Conservation (phyloP, 2,329 filamentous ascomycete genomes). For the Corniculantispora saksenae region DNA sequence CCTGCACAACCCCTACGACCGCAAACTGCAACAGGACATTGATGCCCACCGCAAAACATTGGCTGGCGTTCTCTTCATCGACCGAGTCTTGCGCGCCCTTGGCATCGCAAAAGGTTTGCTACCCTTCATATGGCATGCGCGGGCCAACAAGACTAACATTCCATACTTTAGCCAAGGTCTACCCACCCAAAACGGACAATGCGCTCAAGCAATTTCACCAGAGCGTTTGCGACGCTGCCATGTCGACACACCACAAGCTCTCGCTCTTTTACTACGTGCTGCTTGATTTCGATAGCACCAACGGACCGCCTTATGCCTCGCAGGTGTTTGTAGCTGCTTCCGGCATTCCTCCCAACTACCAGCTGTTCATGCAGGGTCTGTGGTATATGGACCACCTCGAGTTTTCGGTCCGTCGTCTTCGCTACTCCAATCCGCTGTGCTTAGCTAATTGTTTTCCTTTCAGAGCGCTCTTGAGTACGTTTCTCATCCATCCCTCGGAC, state of each 20-base stretch:
- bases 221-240: conserved; percentile 64
- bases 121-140: neutral
- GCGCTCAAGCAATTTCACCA: conserved; percentile 70
- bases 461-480: conserved; percentile 72
- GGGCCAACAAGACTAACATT: neutral
- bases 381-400: conserved; percentile 77
- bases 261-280: conserved; percentile 83
- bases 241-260: conserved; percentile 75
- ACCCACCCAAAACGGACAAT: conserved; percentile 71
- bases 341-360: conserved; percentile 73
- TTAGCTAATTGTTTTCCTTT: neutral
- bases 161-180: conserved; percentile 57
- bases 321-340: conserved; percentile 61
- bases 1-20: conserved; percentile 62
- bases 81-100: conserved; percentile 71
- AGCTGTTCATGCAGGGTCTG: conserved; percentile 77
- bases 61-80: conserved; percentile 74
- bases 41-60: conserved; percentile 66
- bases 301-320: conserved; percentile 52
- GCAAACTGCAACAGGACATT: conserved; percentile 62
- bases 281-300: conserved; percentile 66
- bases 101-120: conserved; percentile 66
- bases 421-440: conserved; percentile 23
- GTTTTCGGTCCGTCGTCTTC: conserved; percentile 53
- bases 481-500: conserved; percentile 75